Evolutionary conservation across 2,329 filamentous ascomycete species (phyloP).

Genomic region (Tolypocladium nubicola): DNA sequence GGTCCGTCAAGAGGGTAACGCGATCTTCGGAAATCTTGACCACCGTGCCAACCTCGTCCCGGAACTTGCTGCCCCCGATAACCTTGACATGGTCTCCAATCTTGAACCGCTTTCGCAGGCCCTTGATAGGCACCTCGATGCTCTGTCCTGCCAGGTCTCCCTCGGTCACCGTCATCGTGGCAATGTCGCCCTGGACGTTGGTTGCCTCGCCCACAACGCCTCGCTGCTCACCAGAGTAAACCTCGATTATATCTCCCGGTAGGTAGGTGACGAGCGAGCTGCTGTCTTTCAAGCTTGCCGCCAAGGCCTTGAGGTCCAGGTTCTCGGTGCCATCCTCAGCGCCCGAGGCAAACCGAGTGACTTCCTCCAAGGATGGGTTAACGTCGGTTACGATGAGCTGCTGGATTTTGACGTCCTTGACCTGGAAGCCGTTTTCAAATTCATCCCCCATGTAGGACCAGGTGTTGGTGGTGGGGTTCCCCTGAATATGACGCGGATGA

Average conservation of each 20-base stretch:
- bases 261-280: conserved; percentile 76
- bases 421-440: conserved; percentile 85
- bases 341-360: conserved; percentile 84
- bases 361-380: conserved; percentile 86
- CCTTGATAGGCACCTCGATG: conserved; percentile 88
- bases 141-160: conserved; percentile 72
- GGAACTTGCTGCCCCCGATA: conserved; percentile 87
- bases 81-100: conserved; percentile 98
- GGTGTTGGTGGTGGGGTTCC: conserved; percentile 66
- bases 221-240: conserved; percentile 90
- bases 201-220: conserved; percentile 79
- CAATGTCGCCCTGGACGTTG: conserved; percentile 83
- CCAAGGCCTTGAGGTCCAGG: conserved; percentile 81
- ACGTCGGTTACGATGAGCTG: conserved; percentile 79
- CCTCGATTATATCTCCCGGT: conserved; percentile 90
- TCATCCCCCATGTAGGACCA: conserved; percentile 84
- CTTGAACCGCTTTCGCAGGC: conserved; percentile 83
- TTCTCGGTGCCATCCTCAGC: conserved; percentile 90
- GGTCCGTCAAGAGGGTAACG: conserved; percentile 87
- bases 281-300: conserved; percentile 78
- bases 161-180: conserved; percentile 75
- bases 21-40: conserved; percentile 87
- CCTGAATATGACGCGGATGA: conserved; percentile 51
- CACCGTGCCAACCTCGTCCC: conserved; percentile 94
- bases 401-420: conserved; percentile 89